phyloP scores from a whole-genome alignment of 176 grass and related monocot genomes.

The Oryza officinalis region DNA sequence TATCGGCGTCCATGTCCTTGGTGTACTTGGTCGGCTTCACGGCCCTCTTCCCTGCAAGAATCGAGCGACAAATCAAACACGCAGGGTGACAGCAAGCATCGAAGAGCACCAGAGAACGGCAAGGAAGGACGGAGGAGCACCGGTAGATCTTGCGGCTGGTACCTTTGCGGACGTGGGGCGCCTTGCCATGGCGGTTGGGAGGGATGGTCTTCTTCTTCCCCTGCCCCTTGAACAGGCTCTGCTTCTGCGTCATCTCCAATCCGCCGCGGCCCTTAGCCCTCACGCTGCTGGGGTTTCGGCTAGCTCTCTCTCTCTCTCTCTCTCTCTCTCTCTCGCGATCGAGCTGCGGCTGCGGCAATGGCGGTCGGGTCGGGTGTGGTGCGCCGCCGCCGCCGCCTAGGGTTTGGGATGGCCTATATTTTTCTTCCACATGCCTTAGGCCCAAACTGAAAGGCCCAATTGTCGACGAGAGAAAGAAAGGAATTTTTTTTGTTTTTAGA shows the following conservation, averaged over 20 bases:
- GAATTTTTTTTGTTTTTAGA: too few relatives aligned
- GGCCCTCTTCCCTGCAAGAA: constrained; percentile 65
- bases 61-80: not conserved
- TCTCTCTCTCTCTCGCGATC: not conserved
- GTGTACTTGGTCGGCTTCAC: constrained; percentile 63
- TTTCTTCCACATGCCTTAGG: too few relatives aligned
- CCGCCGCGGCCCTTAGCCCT: not conserved
- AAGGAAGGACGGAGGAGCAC: too few relatives aligned
- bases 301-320: not conserved
- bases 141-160: not conserved
- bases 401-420: constrained; percentile 9
- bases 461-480: too few relatives aligned
- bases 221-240: constrained; percentile 80
- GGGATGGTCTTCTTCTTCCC: constrained; percentile 70
- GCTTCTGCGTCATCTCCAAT: constrained; percentile 87
- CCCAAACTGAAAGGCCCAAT: too few relatives aligned
- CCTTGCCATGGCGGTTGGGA: constrained; percentile 86
- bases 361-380: not conserved
- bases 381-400: constrained; percentile 31
- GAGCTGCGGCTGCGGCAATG: constrained; percentile 14
- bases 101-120: not conserved
- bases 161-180: constrained; percentile 68
- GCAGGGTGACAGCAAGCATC: not conserved
- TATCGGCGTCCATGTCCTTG: constrained; percentile 72
- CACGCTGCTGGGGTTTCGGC: not conserved